phyloP scores from a whole-genome alignment of 2,329 filamentous ascomycete species.

The Hymenoscyphus fructigenus region DNA sequence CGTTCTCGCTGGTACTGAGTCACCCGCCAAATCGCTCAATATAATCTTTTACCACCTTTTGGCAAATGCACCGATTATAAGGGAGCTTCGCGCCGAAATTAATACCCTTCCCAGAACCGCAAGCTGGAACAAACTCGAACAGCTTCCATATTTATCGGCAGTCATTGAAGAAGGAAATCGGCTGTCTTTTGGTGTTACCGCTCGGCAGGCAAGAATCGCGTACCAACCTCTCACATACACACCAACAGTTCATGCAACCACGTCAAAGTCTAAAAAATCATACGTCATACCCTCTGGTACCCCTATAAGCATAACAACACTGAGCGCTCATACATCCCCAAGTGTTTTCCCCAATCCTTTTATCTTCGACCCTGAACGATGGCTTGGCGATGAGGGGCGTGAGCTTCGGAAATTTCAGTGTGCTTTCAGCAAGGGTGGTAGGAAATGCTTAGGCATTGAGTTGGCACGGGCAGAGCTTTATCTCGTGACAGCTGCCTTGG shows the following conservation, averaged over 20 bases:
- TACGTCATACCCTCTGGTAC: background rate
- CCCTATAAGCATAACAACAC: background rate
- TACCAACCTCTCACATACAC: background rate
- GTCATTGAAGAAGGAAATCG: background rate
- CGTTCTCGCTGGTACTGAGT: slow-evolving; percentile 39
- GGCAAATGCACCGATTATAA: background rate
- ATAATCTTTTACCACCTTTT: slow-evolving; percentile 35
- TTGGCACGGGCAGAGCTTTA: background rate
- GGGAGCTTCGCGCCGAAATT: background rate
- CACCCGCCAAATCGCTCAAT: slow-evolving; percentile 35
- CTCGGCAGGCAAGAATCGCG: background rate
- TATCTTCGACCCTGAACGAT: background rate
- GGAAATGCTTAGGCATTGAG: background rate
- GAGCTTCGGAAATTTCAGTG: background rate
- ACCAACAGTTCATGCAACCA: background rate
- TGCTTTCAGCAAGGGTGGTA: background rate
- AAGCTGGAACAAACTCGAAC: background rate
- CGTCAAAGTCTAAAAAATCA: background rate
- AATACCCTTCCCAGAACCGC: background rate
- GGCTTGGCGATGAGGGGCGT: background rate
- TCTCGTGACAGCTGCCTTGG: background rate
- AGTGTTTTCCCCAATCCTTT: background rate
- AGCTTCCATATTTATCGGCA: background rate
- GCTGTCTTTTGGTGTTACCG: background rate
- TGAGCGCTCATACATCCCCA: background rate